Base-by-base conservation (phyloP, 176 grass and related monocot species). In the Triticum urartu region DNA sequence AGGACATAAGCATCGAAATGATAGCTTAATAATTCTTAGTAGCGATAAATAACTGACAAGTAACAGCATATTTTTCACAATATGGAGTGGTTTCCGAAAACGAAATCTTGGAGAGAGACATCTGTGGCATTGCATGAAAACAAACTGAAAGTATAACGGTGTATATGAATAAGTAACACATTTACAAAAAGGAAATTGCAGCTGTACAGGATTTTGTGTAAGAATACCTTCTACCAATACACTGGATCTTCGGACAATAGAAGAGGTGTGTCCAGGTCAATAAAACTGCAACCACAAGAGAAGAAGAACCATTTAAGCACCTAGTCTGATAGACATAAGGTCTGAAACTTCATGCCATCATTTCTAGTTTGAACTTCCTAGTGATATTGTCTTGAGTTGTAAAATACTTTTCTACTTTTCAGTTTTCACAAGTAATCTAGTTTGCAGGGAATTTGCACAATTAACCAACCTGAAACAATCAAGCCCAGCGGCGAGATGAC, bases 211-310 rank as follows among this genome's bases (percentile, higher is more conserved):
- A 35, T 83, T 54, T 54, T 71, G 24, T 72, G 10, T 9, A 79
- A 80, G 42, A 50, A 70, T 92, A 99, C 97, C 94, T 91, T 99
- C 88, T n/a, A n/a, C n/a, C n/a, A n/a, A 34, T 91, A 88, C 0
- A 99, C 97, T 77, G 92, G 97, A 94, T 99, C 97, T 65, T 99
- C 92, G 11, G 92, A 89, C 34, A 99, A 78, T 36, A 98, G 84
- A 82, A 96, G 92, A 47, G 97, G 94, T 15, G 97, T 91, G 79
- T 94, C 97, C 71, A 98, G 91, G 82, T 98, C 97, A 88, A 98
- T 39, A 84, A 96, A 98, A 90, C 97, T 98, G 80, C 71, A 94
- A 50, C 38, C 43, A 79, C 43, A 74, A 90, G 8, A 63, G 12
- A 7, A 45, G 28, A 40, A 69, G 7, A 48, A 64, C 38, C 62